A percentile compares a stretch with the other conserved stretches of the same genome.
These are phyloP conservation scores for Schizopora paradoxa DNA, from an alignment of 1,284 basidiomycete genomes.

Conservation along the genomic window DNA sequence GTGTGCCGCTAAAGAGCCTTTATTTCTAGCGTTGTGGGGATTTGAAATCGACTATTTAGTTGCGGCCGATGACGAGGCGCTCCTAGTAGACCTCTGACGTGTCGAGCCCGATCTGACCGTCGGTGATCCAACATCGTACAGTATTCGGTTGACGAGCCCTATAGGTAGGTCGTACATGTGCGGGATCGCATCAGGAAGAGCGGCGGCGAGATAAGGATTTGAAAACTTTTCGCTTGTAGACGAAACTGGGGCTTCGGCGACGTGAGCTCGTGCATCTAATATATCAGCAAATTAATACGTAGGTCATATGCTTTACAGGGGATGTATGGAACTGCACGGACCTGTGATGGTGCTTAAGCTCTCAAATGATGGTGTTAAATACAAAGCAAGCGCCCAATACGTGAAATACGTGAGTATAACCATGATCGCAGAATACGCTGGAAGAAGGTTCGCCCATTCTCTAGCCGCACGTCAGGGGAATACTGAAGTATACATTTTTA, in stretches of 20 bases:
- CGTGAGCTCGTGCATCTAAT: constrained; percentile 49
- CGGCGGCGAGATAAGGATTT: constrained; percentile 47
- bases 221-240: constrained; percentile 8
- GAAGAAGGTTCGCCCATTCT: constrained; percentile 84
- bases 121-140: constrained; percentile 53
- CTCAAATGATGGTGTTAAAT: constrained; percentile 64
- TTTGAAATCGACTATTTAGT: too few species aligned
- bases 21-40: too few species aligned
- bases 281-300: constrained; percentile 19
- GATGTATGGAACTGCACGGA: constrained; percentile 26
- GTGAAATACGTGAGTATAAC: constrained; percentile 73
- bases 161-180: constrained; percentile 79
- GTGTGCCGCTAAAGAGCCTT: too few species aligned
- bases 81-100: too few species aligned
- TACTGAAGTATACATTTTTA: too few species aligned
- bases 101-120: too few species aligned
- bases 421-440: constrained; percentile 70
- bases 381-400: constrained; percentile 72
- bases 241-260: constrained; percentile 31
- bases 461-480: constrained; percentile 33
- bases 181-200: constrained; percentile 44
- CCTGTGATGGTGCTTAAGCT: constrained; percentile 64
- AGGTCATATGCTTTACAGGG: constrained; percentile 20
- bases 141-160: constrained; percentile 69
- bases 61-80: too few species aligned